phyloP scores from a whole-genome alignment of 2,329 filamentous ascomycete genomes.

The Tolypocladium pustulatum region DNA sequence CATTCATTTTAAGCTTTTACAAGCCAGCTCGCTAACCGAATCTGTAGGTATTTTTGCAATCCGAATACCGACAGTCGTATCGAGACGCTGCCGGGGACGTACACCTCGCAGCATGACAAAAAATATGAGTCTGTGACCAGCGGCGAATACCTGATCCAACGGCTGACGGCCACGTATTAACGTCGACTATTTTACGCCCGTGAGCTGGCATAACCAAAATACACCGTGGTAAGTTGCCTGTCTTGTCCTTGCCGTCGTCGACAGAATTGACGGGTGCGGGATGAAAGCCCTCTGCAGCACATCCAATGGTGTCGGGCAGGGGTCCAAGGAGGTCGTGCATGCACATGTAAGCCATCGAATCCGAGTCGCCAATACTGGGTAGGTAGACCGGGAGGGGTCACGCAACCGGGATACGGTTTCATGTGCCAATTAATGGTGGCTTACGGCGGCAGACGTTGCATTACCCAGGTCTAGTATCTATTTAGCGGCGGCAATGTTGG shows the following conservation, averaged over 20 bases:
- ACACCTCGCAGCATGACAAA: slow-evolving; percentile 50
- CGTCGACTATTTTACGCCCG: not conserved
- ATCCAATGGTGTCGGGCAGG: not conserved
- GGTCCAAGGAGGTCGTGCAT: not conserved
- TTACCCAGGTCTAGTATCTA: too few relatives aligned
- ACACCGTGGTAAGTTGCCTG: not conserved
- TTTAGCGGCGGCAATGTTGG: not conserved
- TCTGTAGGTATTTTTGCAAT: slow-evolving; percentile 68
- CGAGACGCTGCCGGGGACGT: slow-evolving; percentile 74
- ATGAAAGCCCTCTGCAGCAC: not conserved
- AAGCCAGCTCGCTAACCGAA: not conserved
- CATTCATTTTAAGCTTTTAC: not conserved
- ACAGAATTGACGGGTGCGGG: not conserved
- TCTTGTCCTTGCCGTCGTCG: not conserved
- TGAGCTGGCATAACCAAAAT: not conserved
- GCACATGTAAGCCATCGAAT: not conserved
- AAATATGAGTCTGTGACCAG: slow-evolving; percentile 72
- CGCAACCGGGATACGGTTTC: not conserved
- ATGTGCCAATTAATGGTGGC: not conserved
- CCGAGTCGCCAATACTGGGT: not conserved
- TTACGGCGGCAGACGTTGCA: not conserved
- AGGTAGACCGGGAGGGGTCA: not conserved
- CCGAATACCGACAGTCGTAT: slow-evolving; percentile 69
- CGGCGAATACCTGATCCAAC: slow-evolving; percentile 70
- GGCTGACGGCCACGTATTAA: slow-evolving; percentile 69